A percentile compares a stretch with the other conserved stretches of the same genome.
These are phyloP conservation scores for Eucalyptus virginea DNA, from an alignment of 345 rosid species.

Conservation along the genomic window DNA sequence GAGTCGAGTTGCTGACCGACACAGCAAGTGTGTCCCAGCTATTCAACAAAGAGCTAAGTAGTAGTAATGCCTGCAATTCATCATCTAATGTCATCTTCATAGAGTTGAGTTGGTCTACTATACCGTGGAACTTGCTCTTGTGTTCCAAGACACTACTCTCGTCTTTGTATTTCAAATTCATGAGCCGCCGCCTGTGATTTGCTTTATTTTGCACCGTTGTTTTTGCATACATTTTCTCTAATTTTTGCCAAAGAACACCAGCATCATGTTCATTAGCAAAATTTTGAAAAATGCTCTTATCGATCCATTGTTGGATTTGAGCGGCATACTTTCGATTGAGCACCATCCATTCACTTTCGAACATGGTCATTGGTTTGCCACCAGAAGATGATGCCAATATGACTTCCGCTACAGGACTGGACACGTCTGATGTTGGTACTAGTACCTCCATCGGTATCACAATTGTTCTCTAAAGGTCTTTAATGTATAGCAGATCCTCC, in stretches of 20 bases:
- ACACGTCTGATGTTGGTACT: rapidly evolving
- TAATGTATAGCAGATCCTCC: neutral
- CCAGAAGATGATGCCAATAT: neutral
- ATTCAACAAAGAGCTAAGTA: neutral
- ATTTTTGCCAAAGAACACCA: neutral
- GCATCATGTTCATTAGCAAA: neutral
- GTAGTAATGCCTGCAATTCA: neutral
- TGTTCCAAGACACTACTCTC: neutral
- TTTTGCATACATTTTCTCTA: neutral
- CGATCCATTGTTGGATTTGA: neutral
- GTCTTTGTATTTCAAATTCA: neutral
- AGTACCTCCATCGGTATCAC: neutral
- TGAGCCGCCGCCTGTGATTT: neutral
- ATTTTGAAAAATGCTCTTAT: neutral
- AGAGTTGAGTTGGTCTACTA: neutral
- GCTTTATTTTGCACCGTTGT: neutral
- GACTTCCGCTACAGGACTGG: too few relatives aligned
- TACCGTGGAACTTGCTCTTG: neutral
- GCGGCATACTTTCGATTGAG: neutral
- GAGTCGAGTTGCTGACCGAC: neutral
- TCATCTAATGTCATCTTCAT: neutral
- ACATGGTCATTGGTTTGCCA: neutral
- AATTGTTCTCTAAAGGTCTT: neutral
- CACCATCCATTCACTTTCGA: neutral
- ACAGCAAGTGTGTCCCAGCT: neutral